Base-by-base conservation (phyloP, 2,329 filamentous ascomycete species). In the Fusarium pseudonygamai region DNA sequence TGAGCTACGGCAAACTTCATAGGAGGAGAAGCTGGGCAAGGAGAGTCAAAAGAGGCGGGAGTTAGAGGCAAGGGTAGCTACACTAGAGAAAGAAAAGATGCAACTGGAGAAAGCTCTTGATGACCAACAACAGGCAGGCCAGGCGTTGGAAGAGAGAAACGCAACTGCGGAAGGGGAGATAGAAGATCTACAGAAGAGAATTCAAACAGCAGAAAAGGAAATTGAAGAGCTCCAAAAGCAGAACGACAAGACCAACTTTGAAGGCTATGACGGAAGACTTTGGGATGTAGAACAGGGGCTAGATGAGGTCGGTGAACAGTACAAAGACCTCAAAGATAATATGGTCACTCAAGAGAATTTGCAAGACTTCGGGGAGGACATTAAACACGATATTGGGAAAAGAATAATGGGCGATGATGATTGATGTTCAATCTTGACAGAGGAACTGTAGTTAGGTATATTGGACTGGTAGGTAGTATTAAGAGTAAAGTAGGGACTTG, bases 211-310 rank as follows among this genome's bases (percentile, higher is more conserved):
- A 9, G 13, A 22, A n/a, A 4, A 16, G 4, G 40, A 42, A 4
- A 24, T 24, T 6, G n/a, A 43, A 12, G n/a, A n/a, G 6, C 40
- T 43, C 4, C 40, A 43, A 13, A 12, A 2, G 5, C 15, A 4
- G 5, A 43, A 3, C 16, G 7, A 24, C 7, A 8, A 45, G 0
- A 6, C 18, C 7, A 0, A 45, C 42, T 8, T 18, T 0, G n/a
- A 45, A 45, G 15, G 3, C n/a, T 45, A 13, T 13, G 11, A 26
- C 16, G 6, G 1, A 45, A 18, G 3, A 5, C 16, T 45, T 6
- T 45, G 2, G 0, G 15, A 45, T 0, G n/a, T 45, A 18, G 6
- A 13, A 45, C 1, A 45, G 7, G 42, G 6, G 1, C 6, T 45
- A 18, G 5, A 6, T 4, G n/a, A 45, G 42, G 1, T 45, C n/a